Conservation (phyloP, 2,329 filamentous ascomycete genomes). For the Neonectria neomacrospora region DNA sequence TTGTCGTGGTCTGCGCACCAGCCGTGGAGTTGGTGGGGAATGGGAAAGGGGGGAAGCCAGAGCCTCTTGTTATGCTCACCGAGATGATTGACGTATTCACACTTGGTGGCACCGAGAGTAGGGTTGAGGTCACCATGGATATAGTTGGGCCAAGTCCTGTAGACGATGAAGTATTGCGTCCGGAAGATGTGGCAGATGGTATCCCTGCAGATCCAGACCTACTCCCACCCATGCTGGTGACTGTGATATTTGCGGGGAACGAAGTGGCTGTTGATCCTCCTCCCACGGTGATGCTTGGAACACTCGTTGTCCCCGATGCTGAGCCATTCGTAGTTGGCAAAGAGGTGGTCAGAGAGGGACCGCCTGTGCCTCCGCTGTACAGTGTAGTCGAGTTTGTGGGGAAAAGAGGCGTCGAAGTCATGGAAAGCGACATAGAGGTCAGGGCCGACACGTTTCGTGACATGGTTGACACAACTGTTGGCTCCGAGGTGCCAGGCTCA, state of each 20-base stretch:
- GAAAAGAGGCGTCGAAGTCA: not conserved
- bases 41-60: slow-evolving; percentile 10
- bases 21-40: slow-evolving; percentile 15
- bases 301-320: not conserved
- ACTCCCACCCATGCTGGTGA: slow-evolving; percentile 3
- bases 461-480: not conserved
- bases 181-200: slow-evolving; percentile 1
- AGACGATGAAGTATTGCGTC: slow-evolving; percentile 28
- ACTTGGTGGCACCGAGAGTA: not conserved
- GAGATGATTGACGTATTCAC: slow-evolving; percentile 9
- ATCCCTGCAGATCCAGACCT: not conserved
- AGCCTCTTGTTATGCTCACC: slow-evolving; percentile 12
- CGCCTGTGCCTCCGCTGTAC: not conserved
- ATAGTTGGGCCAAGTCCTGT: slow-evolving; percentile 4
- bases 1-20: slow-evolving; percentile 21
- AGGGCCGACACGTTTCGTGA: slow-evolving; percentile 17
- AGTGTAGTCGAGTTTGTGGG: slow-evolving; percentile 5
- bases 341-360: not conserved
- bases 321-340: slow-evolving; percentile 18
- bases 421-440: slow-evolving; percentile 14
- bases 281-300: not conserved
- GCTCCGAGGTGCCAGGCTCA: slow-evolving; percentile 5
- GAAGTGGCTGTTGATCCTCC: slow-evolving; percentile 3
- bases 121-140: slow-evolving; percentile 14
- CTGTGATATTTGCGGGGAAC: slow-evolving; percentile 3